Base-by-base conservation (phyloP, 257 asterid species). In the Primulina eburnea region DNA sequence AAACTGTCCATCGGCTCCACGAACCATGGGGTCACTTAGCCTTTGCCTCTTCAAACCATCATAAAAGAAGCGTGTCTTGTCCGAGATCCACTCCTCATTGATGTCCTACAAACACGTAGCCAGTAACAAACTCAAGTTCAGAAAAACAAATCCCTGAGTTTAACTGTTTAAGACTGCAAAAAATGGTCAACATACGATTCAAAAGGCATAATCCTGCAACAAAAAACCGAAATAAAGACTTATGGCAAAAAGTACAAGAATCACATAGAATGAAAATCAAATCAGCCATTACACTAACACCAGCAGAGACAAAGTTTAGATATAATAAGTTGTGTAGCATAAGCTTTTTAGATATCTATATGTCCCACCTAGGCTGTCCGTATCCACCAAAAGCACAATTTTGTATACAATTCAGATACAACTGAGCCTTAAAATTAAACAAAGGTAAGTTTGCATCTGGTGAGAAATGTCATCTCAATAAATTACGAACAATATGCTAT, bases 51-150 rank as follows among this genome's bases (percentile, higher is more conserved):
- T 94, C 75, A 94, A 82, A 73, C 98, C 99, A 80, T 94, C 99
- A 69, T 94, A 94, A 82, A 76, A 91, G 87, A 94, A 94, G 66
- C 99, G 97, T 21, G 97, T 94, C 82, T 91, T 94, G 75, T 94
- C 99, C 64, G 99, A 94, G 79, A 94, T 94, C 99, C 99, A 94
- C 79, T 94, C 99, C 76, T 94, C 99, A 68, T 94, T 94, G 77
- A 94, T 94, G 71, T 89, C 99, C 99, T 88, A 84, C 70, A 82
- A 30, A 72, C 18, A 65, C 18, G 74, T 61, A 83, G 29, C 30
- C 57, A 59, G 40, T 47, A 73, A 71, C 71, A 65, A 71, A 14
- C 7, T 68, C 50, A 28, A 62, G 28, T 53, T 18, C 50, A 63
- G 64, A 12, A 66, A 61, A 60, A 37, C 5, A 57, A 66, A 70